These are phyloP conservation scores for Amphirosellinia nigrospora DNA, from an alignment of 495 filamentous ascomycete genomes.

Conservation along the genomic window DNA sequence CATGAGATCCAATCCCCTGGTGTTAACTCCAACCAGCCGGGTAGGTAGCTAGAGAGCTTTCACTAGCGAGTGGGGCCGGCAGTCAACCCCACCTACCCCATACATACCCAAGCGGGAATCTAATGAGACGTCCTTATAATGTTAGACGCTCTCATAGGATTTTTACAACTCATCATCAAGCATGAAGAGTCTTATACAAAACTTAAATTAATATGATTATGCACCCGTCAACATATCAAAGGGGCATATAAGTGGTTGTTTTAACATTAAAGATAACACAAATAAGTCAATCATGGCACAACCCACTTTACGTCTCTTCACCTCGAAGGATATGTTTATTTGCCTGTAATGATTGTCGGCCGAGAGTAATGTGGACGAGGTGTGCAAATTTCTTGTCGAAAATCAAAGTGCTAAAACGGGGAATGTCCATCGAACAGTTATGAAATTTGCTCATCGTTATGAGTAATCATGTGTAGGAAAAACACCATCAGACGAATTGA, in stretches of 20 bases:
- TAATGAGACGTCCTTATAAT: too few relatives aligned
- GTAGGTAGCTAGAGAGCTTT: background rate
- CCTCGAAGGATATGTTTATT: too few relatives aligned
- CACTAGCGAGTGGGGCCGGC: background rate
- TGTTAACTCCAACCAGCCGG: background rate
- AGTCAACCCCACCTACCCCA: background rate
- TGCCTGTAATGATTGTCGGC: background rate
- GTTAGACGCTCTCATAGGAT: too few relatives aligned
- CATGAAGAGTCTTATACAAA: too few relatives aligned
- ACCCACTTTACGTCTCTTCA: too few relatives aligned
- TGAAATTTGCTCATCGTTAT: background rate
- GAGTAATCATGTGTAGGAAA: background rate
- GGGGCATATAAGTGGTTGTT: too few relatives aligned
- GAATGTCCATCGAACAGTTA: background rate
- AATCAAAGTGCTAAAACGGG: background rate
- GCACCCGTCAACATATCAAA: too few relatives aligned
- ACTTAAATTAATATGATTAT: too few relatives aligned
- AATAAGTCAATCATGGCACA: too few relatives aligned
- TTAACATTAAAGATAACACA: too few relatives aligned
- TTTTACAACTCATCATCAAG: too few relatives aligned
- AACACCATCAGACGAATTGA: background rate
- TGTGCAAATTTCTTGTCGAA: background rate
- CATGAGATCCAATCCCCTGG: conserved; percentile 7
- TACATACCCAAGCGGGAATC: background rate
- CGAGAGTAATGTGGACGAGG: background rate